Base-by-base conservation (phyloP, 305 asterid genomes). In the Striga hermonthica region DNA sequence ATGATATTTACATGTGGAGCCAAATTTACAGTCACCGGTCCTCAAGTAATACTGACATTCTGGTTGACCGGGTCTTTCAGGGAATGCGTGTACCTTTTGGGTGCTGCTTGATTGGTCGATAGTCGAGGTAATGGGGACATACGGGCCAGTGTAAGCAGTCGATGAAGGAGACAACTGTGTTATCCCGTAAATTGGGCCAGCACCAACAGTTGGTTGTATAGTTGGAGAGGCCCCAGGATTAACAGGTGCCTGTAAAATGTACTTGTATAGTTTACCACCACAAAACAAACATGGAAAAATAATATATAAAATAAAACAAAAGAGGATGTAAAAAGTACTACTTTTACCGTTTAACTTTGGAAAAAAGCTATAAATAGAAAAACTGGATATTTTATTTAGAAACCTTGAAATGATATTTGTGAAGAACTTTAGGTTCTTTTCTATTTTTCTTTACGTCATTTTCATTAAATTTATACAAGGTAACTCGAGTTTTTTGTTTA, bases 51-150 rank as follows among this genome's bases (percentile, higher is more conserved):
- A 79, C 70, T 75, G 89, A 57, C 96, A 89, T 65, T 84, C 90
- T 9, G 86, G 93, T 40, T 89, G 84, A 38, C 93, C 95, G 31
- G 86, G 92, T 72, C 92, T 83, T 68, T 86, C 88, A 6, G 98
- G 96, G 72, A 84, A 90, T 40, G 80, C 49, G 48, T 74, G 76
- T 67, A 85, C 95, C 64, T 66, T 84, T 67, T 76, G 90, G 69
- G 72, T 79, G 82, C 84, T 79, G 72, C 86, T 74, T 35, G 91
- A 83, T 62, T 90, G 88, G 55, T 84, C 95, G 13, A 73, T 66
- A 65, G 82, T 56, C 73, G 94, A 79, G 72, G 90, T 68, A 60
- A 79, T 31, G 43, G 94, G 71, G 54, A 79, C 68, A 72, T 81
- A 84, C 4, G 75, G 84, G 49, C 95, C 93, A 0, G 87, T 52